phyloP scores from a whole-genome alignment of 192 early-diverging fungal genomes.

The Spinellus fusiger region DNA sequence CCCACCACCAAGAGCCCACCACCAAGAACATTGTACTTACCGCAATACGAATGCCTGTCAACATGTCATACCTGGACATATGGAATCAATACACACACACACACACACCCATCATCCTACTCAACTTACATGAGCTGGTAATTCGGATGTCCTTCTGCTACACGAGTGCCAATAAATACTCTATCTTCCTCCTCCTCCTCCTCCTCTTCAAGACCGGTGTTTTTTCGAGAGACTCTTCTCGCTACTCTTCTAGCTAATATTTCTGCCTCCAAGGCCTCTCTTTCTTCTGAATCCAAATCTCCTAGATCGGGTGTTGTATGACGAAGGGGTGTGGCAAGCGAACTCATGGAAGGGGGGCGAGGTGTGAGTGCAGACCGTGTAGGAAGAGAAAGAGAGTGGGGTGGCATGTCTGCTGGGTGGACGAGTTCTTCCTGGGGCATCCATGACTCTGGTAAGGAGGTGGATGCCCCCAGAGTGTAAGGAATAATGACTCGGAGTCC shows the following conservation, averaged over 20 bases:
- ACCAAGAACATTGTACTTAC: constrained; percentile 14
- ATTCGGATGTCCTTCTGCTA: constrained; percentile 92
- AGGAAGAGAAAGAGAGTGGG: too few species aligned
- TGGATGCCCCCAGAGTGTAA: background rate
- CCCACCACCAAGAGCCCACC: too few species aligned
- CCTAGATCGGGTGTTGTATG: constrained; percentile 27
- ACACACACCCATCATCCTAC: background rate
- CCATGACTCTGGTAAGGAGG: too few species aligned
- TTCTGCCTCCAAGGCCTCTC: constrained; percentile 34
- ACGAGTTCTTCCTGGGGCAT: too few species aligned
- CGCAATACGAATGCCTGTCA: constrained; percentile 88
- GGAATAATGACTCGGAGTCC: background rate
- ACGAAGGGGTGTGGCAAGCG: background rate
- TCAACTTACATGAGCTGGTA: constrained; percentile 78
- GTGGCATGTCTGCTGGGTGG: too few species aligned
- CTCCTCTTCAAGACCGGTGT: constrained; percentile 9
- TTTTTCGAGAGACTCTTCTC: constrained; percentile 35
- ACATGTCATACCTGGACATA: constrained; percentile 95
- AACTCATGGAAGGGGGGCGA: background rate
- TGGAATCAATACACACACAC: constrained; percentile 33
- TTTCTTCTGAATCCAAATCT: constrained; percentile 28
- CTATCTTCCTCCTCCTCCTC: constrained; percentile 24
- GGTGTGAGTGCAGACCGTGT: too few species aligned
- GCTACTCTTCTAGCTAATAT: constrained; percentile 36
- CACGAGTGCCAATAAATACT: constrained; percentile 70